These are phyloP conservation scores for Lentinula boryana DNA, from an alignment of 768 basidiomycete genomes.

Conservation along the genomic window DNA sequence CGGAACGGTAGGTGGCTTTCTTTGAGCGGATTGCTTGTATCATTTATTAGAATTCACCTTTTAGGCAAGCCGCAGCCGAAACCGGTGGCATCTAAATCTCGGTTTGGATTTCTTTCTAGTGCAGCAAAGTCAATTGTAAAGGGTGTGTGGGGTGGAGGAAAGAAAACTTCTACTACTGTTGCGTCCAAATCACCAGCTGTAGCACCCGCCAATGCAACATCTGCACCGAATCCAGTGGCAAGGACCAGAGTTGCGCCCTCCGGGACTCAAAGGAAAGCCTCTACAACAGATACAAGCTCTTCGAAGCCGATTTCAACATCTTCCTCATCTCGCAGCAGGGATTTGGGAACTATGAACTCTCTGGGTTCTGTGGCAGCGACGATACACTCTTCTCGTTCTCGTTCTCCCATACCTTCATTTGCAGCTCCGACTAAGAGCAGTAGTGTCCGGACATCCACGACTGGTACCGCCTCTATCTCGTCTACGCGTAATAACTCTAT, in stretches of 20 bases:
- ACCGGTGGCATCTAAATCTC: conserved; percentile 37
- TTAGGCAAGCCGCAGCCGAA: conserved; percentile 33
- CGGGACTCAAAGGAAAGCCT: neutral
- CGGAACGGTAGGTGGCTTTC: conserved; percentile 31
- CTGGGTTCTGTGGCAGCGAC: conserved; percentile 5
- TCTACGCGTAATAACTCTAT: neutral
- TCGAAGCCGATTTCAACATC: neutral
- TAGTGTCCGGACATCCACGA: conserved; percentile 7
- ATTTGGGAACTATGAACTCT: conserved; percentile 3
- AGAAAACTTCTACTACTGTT: conserved; percentile 20
- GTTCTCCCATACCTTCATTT: conserved; percentile 16
- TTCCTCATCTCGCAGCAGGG: neutral
- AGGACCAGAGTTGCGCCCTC: neutral
- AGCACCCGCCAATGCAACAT: conserved; percentile 10
- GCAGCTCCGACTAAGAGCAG: conserved; percentile 7
- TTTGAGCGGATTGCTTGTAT: neutral
- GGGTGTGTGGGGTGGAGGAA: conserved; percentile 67
- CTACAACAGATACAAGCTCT: neutral
- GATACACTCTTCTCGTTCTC: conserved; percentile 14
- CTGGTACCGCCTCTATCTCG: neutral
- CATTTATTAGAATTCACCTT: conserved; percentile 4
- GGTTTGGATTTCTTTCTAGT: conserved; percentile 64
- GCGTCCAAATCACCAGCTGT: conserved; percentile 20
- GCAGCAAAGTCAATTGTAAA: conserved; percentile 67
- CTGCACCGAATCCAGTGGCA: neutral